Base-by-base conservation (phyloP, 768 basidiomycete genomes). In the Obba rivulosa region DNA sequence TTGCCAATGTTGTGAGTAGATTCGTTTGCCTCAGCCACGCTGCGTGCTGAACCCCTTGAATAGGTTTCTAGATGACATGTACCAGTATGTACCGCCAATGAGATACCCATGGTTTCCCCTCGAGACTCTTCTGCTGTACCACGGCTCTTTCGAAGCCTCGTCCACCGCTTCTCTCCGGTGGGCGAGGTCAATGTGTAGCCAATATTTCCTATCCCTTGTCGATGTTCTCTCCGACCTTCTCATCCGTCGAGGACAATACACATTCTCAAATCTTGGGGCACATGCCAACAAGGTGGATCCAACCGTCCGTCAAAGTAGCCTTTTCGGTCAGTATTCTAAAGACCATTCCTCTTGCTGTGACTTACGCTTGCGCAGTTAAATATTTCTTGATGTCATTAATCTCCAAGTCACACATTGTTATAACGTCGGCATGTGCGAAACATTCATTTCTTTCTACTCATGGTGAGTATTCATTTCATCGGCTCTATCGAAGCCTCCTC, bases 1-100 rank as follows among this genome's bases (percentile, higher is more conserved):
- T 63, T 92, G 91, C 64, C 74, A 87, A 34, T 92, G 91, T 58
- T 92, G 91, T 90, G 58, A 67, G 87, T 72, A 14, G 23, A 34
- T 9, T 14, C 22, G 14, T 2, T 17, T 21, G 3, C 43, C 4
- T 43, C 50, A 11, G 39, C 2, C 2, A n/a, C 20, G 4, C 22
- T 39, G 10, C 14, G 22, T 14, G 34, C 25, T 45, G 31, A 46
- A 24, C 18, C 28, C 28, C 25, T 49, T 2, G 9, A 2, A 28
- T 40, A 40, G 37, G 41, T 43, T 43, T 25, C 36, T 38, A 20
- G 37, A 38, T 38, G 37, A 38, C 37, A 20, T 38, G 28, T 38
- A 20, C 16, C 14, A 38, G 41, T 42, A 42, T 42, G 43, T 41
- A 41, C 31, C 22, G 21, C 21, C 31, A 44, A 34, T 28, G 21